Evolutionary conservation across 441 rosid species (phyloP), one percentile per base, ranked within the genome.

Genomic region (Erodium texanum): DNA sequence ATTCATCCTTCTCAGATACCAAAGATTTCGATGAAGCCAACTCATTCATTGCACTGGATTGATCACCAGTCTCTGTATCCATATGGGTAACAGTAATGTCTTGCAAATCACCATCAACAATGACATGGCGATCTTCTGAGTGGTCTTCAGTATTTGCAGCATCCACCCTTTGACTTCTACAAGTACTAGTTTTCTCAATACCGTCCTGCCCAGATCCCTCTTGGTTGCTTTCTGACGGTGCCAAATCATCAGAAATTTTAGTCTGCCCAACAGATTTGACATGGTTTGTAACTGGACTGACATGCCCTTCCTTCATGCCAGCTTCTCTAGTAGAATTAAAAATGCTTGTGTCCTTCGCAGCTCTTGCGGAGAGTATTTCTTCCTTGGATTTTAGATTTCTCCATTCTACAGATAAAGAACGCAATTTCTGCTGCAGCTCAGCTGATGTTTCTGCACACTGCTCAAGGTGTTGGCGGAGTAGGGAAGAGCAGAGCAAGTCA

Each of bases 401-500:
- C 93, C 80, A 85, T 79, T 92, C 96, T 15, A 68, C 68, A 66
- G 75, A 79, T 27, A 81, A 80, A 45, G 90, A 80, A 10, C 99
- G 95, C 74, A 95, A 75, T 76, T 86, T 92, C 85, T 90, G 98
- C 84, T 88, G 98, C 77, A 89, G 74, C 73, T 95, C 99, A 73
- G 78, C 81, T 32, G 83, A 79, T 66, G 82, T 73, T 80, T 95
- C 98, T 19, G 86, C 81, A 68, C 93, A 95, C 15, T 86, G 98
- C 84, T 95, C 99, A 27, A 95, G 93, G 85, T 92, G 92, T 78
- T 90, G 99, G 77, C 80, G 97, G 71, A 92, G 78, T 70, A 88
- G 83, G 69, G 92, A 79, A 63, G 99, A 77, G 79, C 81, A 89
- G 54, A 94, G 97, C 68, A 95, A 82, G 76, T 92, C 99, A 80